Conservation (phyloP, 768 basidiomycete genomes). For the Psilocybe cyanescens region DNA sequence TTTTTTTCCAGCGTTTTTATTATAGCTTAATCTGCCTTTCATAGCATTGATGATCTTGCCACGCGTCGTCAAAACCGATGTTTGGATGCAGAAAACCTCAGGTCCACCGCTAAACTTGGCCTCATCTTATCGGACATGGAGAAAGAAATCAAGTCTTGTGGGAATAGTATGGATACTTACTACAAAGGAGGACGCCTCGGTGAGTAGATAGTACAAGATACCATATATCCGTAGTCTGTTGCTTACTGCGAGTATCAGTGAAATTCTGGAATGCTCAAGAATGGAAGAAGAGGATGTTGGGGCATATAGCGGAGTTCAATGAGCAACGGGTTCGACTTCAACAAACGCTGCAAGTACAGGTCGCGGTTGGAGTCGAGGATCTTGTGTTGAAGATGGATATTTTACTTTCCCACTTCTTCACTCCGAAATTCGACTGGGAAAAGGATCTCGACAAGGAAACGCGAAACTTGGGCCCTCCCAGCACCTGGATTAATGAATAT, state of each 20-base stretch:
- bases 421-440: slow-evolving; percentile 22
- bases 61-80: background rate
- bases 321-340: slow-evolving; percentile 16
- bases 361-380: slow-evolving; percentile 15
- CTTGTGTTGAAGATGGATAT: slow-evolving; percentile 20
- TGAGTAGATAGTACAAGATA: slow-evolving; percentile 5
- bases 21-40: background rate
- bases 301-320: slow-evolving; percentile 18
- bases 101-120: slow-evolving; percentile 7
- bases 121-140: slow-evolving; percentile 12
- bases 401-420: slow-evolving; percentile 19
- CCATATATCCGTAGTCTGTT: background rate
- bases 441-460: slow-evolving; percentile 14
- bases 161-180: slow-evolving; percentile 28
- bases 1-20: background rate
- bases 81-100: background rate
- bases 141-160: slow-evolving; percentile 21
- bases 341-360: slow-evolving; percentile 16
- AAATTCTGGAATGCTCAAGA: slow-evolving; percentile 26
- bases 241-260: background rate
- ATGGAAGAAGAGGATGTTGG: slow-evolving; percentile 24
- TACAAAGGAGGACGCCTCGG: slow-evolving; percentile 23
- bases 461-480: slow-evolving; percentile 9
- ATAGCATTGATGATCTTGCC: slow-evolving; percentile 6
- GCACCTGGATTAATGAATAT: slow-evolving; percentile 18